Base-by-base conservation (phyloP, 1,284 basidiomycete genomes). In the Polyporus tsugae region DNA sequence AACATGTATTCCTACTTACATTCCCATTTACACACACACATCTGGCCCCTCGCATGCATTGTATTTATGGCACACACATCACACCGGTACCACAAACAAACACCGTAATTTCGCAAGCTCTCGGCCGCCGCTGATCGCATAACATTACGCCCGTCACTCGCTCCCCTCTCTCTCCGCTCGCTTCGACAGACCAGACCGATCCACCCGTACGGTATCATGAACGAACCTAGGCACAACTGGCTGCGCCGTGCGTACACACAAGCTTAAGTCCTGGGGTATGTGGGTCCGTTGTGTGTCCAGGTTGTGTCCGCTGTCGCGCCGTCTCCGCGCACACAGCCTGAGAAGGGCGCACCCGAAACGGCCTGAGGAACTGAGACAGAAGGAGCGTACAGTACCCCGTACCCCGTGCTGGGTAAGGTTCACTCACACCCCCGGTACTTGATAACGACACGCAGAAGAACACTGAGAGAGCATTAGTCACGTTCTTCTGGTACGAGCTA, bases 271-370 rank as follows among this genome's bases (percentile, higher is more conserved):
- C 44, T 17, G 29, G 33, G n/a, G 19, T 42, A 22, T 61, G 42
- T 61, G 60, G 42, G 60, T 61, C 60, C 60, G 29, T 49, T 33
- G 55, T 57, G 60, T 61, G 60, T 41, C 60, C 60, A 35, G 33
- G 55, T 36, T 57, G 52, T 57, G 52, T 57, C 55, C 33, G 29
- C 53, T 4, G 25, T 33, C 1, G 15, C 41, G 19, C 11, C 38
- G 17, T 29, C n/a, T 29, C 38, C 39, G 38, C 59, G 13, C 25
- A 11, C 10, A 46, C 29, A 49, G 42, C 60, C 22, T 61, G 60
- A 49, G 60, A 61, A 61, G 19, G 42, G 11, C 33, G 13, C 19
- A 11, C 33, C 55, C 13, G 29, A n/a, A n/a, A 46, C 44, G 10
- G 29, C 29, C 29, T n/a, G 29, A 29, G 29, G 29, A 29, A 29